Base-by-base conservation (phyloP, 768 basidiomycete genomes). In the Kwoniella heveanensis region DNA sequence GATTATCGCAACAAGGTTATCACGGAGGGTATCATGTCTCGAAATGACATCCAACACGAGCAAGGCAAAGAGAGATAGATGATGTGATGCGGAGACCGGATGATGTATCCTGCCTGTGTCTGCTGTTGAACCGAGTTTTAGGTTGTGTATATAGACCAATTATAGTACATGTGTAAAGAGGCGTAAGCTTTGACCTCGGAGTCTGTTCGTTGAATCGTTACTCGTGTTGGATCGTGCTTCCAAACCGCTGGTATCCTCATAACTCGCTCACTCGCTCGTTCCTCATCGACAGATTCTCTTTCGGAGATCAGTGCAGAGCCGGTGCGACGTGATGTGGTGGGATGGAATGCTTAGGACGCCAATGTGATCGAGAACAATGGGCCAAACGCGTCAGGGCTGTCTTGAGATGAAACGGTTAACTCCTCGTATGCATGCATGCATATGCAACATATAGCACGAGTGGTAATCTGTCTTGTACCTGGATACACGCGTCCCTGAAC, bases 111-210 rank as follows among this genome's bases (percentile, higher is more conserved):
- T 15, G 25, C 12, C 25, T 6, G 30, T 1, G 53, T 19, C n/a
- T 30, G 10, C 36, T 13, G 32, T 36, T 36, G 32, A 13, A 36
- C 13, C 6, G 32, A 36, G 13, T 7, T 36, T 10, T 44, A 9
- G 39, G 39, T 44, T 44, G 39, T 44, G 39, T 44, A 19, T 44
- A 17, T 44, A 19, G 9, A 17, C 9, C 39, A 44, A 44, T 44
- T 9, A 44, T 7, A 44, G 39, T 17, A 44, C 19, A 17, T 44
- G 39, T 44, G 32, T 36, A 36, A 44, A 17, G 39, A 44, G 39
- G 39, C 39, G 39, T 44, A 44, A 44, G 57, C 57, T 58, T 58
- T 49, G 57, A 58, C 47, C 56, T n/a, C 47, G 8, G 39, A 19
- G 39, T 10, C 39, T 44, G 17, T 44, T 44, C 6, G 15, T 44